Base-by-base conservation (phyloP, 2,329 filamentous ascomycete genomes). In the Ophiostoma sp. region DNA sequence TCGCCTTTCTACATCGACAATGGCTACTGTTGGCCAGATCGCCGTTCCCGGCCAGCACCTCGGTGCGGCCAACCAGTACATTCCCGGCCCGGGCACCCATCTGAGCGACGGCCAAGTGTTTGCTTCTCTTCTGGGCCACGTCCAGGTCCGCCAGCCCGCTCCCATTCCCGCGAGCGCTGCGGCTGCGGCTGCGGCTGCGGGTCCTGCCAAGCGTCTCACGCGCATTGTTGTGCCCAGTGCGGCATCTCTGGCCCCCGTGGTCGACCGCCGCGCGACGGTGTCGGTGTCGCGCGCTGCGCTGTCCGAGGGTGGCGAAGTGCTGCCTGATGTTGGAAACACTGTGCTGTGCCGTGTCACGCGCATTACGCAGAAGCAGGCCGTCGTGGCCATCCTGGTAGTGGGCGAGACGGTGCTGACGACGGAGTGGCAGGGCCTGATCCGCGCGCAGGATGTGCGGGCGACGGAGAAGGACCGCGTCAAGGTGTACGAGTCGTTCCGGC, bases 381-480 rank as follows among this genome's bases (percentile, higher is more conserved):
- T 90, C 35, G 89, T 96, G 69, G 90, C 90, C 31, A 97, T 98
- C 75, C 85, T 97, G 72, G 90, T 94, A 71, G 90, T 97, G 35
- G 88, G 91, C 71, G 84, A 89, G 76, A 86, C 85, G 13, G 89
- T 91, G 57, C 83, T 91, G 72, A 86, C 91, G 74, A 90, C 92
- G 68, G 90, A 93, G 75, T 96, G 94, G 86, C 90, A 93, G 80
- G 93, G 91, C 4, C 82, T 96, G 72, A 93, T 97, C 72, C 86
- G 93, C 23, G 88, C 90, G 73, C 94, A 98, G 81, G 95, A 99
- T 77, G 92, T 99, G 44, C 86, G 95, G 70, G 93, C 93, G 3
- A 97, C 95, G 23, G 95, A 99, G 81, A 97, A 97, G 81, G 95
- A 98, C 78, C 92, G 92, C 75, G 92, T 97, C 62, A 92, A 91